A percentile compares a stretch with the other conserved stretches of the same genome.
phyloP scores from a whole-genome alignment of 345 rosid species.

The Mangifera indica region DNA sequence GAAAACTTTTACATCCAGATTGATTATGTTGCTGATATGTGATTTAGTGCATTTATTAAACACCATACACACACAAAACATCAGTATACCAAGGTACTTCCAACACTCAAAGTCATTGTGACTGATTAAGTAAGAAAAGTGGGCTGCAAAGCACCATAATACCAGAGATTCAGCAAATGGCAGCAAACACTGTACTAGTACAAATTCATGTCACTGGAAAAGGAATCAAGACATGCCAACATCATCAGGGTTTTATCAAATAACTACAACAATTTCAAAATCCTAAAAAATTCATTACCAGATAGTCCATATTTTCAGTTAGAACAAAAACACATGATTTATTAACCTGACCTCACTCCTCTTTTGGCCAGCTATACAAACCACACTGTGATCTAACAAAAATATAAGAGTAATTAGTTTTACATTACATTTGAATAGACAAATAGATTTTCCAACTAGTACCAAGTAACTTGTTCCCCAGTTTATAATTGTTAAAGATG shows the following conservation, averaged over 20 bases:
- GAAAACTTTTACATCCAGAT: not conserved
- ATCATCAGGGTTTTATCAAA: not conserved
- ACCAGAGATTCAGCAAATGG: not conserved
- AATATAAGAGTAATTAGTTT: not conserved
- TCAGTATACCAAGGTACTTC: not conserved
- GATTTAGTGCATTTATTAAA: not conserved
- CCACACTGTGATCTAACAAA: not conserved
- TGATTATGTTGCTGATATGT: not conserved
- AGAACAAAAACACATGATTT: not conserved
- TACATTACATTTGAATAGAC: not conserved
- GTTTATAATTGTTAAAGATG: too few relatives aligned
- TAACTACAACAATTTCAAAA: not conserved
- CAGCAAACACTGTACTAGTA: not conserved
- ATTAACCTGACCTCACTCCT: slow-evolving; percentile 1
- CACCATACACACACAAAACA: not conserved
- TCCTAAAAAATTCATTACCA: not conserved
- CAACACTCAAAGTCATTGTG: not conserved
- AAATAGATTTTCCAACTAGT: not conserved
- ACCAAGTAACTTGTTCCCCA: not conserved
- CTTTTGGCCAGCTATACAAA: not conserved
- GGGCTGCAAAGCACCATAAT: not conserved
- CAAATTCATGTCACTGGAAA: not conserved
- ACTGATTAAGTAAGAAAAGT: not conserved
- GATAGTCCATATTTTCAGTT: not conserved
- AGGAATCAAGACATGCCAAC: not conserved